Base-by-base conservation (phyloP, 2,329 filamentous ascomycete genomes). In the Cladophialophora bantiana region DNA sequence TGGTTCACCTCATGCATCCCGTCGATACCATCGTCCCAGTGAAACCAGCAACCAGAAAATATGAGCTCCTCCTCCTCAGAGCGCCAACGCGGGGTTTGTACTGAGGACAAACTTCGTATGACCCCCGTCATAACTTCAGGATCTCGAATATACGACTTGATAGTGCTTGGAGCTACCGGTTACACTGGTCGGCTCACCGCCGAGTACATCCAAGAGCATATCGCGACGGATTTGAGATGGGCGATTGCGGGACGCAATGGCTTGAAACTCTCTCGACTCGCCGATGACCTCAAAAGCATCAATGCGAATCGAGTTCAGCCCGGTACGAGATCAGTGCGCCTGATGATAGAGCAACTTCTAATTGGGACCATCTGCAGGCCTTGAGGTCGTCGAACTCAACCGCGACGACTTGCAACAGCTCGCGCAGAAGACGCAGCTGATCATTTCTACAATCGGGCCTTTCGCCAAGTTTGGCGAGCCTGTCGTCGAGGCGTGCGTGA, bases 221-320 rank as follows among this genome's bases (percentile, higher is more conserved):
- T 93, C 0, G 90, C 93, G 0, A 91, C 90, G n/a, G 86, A 92
- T 75, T 77, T 96, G 67, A 92, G 88, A 81, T 97, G 94, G 93
- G 94, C 92, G 10, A 83, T 97, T 62, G 91, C 93, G 54, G 93
- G 93, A 34, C 90, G 94, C 32, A 93, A 91, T 13, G 81, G 83
- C 52, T 80, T 83, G 55, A 96, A 96, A 77, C 84, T 98, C 3
- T 85, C 90, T 71, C 79, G 80, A 45, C 78, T 97, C 7, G 86
- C 88, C 5, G 82, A 93, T 75, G 32, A 58, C 4, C n/a, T 58
- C 7, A 87, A 87, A 73, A 75, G 79, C 66, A 74, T 90, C 65
- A 91, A 91, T 75, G 82, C 88, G 1, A 89, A 95, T 77, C 88
- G 93, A 60, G 74, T 81, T 45, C 84, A 86, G 60, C 92, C 93